phyloP scores from a whole-genome alignment of 306 rosid genomes.

The Rosa rugosa region DNA sequence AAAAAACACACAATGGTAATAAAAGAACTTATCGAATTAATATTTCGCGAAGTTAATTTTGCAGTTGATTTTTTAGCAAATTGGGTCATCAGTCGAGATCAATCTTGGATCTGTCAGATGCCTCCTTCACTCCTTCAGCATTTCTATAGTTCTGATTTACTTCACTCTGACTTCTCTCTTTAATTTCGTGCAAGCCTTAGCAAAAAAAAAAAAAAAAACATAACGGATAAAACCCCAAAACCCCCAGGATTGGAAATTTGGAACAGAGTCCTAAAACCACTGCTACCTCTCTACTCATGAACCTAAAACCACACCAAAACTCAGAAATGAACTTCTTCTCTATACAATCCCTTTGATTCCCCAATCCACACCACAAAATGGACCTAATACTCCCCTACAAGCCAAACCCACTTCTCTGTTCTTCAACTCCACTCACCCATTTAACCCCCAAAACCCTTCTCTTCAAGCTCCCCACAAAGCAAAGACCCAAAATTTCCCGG shows the following conservation, averaged over 20 bases:
- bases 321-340: constrained; percentile 5
- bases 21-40: no score
- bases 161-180: no score
- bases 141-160: no score
- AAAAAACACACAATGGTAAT: no score
- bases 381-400: constrained; percentile 34
- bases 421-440: constrained; percentile 36
- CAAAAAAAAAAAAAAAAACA: neutral
- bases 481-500: constrained; percentile 28
- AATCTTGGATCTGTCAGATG: no score
- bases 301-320: neutral
- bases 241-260: neutral
- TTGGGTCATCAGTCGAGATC: no score
- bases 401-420: constrained; percentile 53
- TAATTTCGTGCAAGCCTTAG: no score
- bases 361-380: constrained; percentile 37
- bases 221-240: constrained; percentile 15
- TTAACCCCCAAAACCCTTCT: constrained; percentile 33
- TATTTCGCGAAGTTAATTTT: no score
- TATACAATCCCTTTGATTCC: constrained; percentile 3
- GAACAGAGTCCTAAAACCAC: constrained; percentile 1
- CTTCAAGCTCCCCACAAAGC: constrained; percentile 35
- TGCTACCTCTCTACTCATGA: neutral
- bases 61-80: no score
- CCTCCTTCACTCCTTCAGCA: no score